Conservation (phyloP, 208 protist species). For the Phytomonas francai region DNA sequence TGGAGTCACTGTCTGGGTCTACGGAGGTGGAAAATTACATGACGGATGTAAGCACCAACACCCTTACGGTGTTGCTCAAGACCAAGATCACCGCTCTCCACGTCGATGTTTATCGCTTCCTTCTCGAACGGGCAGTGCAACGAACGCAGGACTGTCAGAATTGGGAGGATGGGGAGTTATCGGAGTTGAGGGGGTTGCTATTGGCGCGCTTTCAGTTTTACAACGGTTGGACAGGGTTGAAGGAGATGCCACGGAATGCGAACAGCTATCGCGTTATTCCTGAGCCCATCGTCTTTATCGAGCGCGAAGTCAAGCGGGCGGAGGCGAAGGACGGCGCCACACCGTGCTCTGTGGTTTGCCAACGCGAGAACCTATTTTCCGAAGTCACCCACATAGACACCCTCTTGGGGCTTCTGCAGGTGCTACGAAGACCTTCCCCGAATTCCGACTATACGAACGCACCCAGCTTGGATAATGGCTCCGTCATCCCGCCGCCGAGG, state of each 20-base stretch:
- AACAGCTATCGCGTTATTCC: conserved; percentile 67
- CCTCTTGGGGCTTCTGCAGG: neutral
- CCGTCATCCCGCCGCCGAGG: neutral
- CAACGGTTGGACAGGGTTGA: conserved; percentile 55
- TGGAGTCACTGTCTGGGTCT: conserved; percentile 34
- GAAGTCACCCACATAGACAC: neutral
- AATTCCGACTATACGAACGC: neutral
- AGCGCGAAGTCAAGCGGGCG: conserved; percentile 7
- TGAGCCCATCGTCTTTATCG: conserved; percentile 53
- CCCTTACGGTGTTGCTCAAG: conserved; percentile 46
- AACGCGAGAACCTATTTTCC: neutral
- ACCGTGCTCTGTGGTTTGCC: neutral
- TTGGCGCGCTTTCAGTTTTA: conserved; percentile 42
- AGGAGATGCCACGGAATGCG: conserved; percentile 60
- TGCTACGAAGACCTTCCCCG: neutral
- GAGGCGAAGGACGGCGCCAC: neutral
- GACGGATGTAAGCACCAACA: conserved; percentile 56
- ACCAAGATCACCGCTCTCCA: conserved; percentile 35
- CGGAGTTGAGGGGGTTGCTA: conserved; percentile 18
- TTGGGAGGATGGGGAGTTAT: neutral
- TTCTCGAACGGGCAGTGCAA: conserved; percentile 13
- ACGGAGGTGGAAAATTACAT: conserved; percentile 39
- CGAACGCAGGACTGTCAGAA: conserved; percentile 4
- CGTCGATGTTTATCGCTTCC: conserved; percentile 23
- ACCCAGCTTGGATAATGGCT: neutral